Percentiles rank a stretch among this genome's conserved stretches.
phyloP scores from a whole-genome alignment of 2,329 filamentous ascomycete genomes.

The Penicillium sp. region DNA sequence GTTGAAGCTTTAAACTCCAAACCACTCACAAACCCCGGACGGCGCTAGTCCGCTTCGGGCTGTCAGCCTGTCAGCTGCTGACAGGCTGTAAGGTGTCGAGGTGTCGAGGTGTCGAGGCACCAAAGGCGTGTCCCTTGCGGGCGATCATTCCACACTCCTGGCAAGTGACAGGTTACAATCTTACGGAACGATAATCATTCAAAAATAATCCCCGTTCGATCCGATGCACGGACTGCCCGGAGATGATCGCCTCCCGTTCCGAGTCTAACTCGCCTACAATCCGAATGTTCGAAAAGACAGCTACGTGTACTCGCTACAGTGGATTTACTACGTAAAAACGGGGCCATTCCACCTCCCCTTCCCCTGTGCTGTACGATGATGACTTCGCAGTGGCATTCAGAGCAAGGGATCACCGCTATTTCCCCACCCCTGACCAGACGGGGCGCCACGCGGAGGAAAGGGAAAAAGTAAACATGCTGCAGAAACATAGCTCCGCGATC shows the following conservation, averaged over 20 bases:
- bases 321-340: background rate
- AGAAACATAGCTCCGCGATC: conserved; percentile 11
- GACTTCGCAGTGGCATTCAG: background rate
- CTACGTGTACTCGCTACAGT: background rate
- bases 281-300: background rate
- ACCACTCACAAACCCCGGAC: background rate
- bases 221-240: background rate
- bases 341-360: background rate
- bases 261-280: background rate
- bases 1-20: conserved; percentile 7
- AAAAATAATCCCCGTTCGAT: background rate
- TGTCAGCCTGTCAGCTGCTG: background rate
- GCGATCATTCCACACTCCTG: background rate
- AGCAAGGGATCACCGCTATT: conserved; percentile 2
- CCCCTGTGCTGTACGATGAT: background rate
- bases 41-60: background rate
- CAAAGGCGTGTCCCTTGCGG: background rate
- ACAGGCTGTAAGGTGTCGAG: background rate
- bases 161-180: background rate
- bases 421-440: background rate
- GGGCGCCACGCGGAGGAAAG: background rate
- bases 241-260: background rate
- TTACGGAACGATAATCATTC: too few relatives aligned
- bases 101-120: background rate
- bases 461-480: background rate